These are phyloP conservation scores for Begonia masoniana DNA, from an alignment of 306 rosid genomes.

Conservation along the genomic window DNA sequence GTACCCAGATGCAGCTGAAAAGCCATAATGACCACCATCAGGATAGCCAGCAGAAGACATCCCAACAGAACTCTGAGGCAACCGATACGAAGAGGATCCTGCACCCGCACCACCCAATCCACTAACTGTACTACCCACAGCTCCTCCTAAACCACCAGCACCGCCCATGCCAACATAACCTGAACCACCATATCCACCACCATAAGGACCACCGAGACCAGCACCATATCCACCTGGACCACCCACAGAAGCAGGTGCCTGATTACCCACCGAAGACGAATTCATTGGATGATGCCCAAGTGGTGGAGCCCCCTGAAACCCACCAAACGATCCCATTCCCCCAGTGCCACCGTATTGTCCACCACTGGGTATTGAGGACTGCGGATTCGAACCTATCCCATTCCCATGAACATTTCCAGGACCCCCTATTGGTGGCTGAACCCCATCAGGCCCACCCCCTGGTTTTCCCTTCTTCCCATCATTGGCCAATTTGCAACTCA, in stretches of 20 bases:
- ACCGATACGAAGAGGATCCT: conserved; percentile 47
- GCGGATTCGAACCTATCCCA: conserved; percentile 23
- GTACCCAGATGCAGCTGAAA: conserved; percentile 43
- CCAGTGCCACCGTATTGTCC: conserved; percentile 51
- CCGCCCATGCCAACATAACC: conserved; percentile 20
- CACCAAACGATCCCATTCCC: conserved; percentile 60
- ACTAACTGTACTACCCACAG: conserved; percentile 1
- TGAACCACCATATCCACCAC: conserved; percentile 48
- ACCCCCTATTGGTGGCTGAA: conserved; percentile 32
- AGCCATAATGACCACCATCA: conserved; percentile 50
- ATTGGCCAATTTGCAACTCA: conserved; percentile 70
- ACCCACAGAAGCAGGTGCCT: conserved; percentile 36
- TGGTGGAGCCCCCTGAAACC: conserved; percentile 53
- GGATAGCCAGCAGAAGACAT: conserved; percentile 55
- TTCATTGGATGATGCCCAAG: conserved; percentile 43
- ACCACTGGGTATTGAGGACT: conserved; percentile 30
- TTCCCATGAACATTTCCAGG: conserved; percentile 29
- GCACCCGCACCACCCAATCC: conserved; percentile 22
- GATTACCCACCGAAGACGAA: conserved; percentile 39
- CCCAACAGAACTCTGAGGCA: conserved; percentile 62
- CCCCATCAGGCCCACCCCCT: conserved; percentile 23
- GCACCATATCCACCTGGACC: conserved; percentile 50
- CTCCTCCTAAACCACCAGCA: conserved; percentile 2
- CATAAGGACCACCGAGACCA: conserved; percentile 47
- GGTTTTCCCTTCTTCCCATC: conserved; percentile 81